These are phyloP conservation scores for Pythium monospermum DNA, from an alignment of 352 stramenopile species.

Conservation along the genomic window DNA sequence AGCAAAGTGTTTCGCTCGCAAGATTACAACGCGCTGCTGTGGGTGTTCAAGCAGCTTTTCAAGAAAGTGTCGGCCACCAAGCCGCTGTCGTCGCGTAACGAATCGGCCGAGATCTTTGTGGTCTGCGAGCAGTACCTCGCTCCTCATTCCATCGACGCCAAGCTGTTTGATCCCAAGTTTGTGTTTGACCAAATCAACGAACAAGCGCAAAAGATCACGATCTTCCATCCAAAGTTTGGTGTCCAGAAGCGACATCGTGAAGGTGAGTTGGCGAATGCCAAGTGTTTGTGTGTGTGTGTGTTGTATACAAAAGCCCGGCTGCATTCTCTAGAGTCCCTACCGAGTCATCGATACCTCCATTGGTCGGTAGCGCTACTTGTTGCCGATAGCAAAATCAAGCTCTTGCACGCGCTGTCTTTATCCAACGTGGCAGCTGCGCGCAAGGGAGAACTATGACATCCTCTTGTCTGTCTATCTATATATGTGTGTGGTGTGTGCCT, in stretches of 20 bases:
- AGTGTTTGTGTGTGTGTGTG: constrained; percentile 19
- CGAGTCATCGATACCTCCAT: constrained; percentile 52
- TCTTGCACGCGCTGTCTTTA: constrained; percentile 37
- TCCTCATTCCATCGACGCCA: constrained; percentile 96
- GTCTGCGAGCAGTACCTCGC: constrained; percentile 95
- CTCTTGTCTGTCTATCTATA: background rate
- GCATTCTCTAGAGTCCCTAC: constrained; percentile 90
- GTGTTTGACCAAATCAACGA: constrained; percentile 95
- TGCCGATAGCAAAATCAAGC: constrained; percentile 89
- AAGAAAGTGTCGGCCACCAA: constrained; percentile 97
- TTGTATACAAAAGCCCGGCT: constrained; percentile 31
- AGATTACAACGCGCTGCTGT: constrained; percentile 98
- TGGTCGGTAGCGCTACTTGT: constrained; percentile 85
- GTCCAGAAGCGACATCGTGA: constrained; percentile 93
- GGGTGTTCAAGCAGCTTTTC: constrained; percentile 99
- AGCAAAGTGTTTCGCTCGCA: constrained; percentile 97
- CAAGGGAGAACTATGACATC: constrained; percentile 84
- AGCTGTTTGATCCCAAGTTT: constrained; percentile 96
- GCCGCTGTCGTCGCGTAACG: constrained; percentile 95
- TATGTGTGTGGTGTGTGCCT: constrained; percentile 15
- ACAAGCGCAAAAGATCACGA: constrained; percentile 87
- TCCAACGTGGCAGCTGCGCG: constrained; percentile 12
- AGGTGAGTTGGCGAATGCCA: constrained; percentile 42
- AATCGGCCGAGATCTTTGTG: constrained; percentile 99
- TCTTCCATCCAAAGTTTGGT: constrained; percentile 98